Evolutionary conservation across 129 eudicot species (phyloP).

Genomic region (Chrysanthemum makinoi): DNA sequence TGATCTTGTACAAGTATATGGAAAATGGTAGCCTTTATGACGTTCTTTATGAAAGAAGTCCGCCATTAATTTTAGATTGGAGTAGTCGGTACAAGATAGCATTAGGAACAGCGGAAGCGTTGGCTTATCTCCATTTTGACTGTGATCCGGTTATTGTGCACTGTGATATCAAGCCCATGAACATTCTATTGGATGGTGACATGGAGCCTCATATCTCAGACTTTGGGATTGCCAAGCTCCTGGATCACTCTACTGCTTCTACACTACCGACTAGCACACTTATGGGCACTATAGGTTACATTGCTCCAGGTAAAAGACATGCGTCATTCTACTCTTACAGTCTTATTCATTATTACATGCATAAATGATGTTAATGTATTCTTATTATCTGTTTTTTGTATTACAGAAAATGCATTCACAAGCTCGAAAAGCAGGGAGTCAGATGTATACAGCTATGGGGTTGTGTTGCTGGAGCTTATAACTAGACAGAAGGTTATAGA

Average conservation of each 20-base stretch:
- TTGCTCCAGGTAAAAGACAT: slow-evolving; percentile 72
- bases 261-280: slow-evolving; percentile 36
- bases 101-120: slow-evolving; percentile 72
- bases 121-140: slow-evolving; percentile 87
- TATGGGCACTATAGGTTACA: slow-evolving; percentile 78
- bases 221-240: slow-evolving; percentile 86
- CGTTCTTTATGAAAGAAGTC: slow-evolving; percentile 50
- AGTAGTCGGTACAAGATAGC: slow-evolving; percentile 68
- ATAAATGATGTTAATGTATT: not conserved
- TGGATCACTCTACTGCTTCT: slow-evolving; percentile 50
- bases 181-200: slow-evolving; percentile 74
- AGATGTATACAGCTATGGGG: slow-evolving; percentile 90
- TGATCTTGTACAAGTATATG: slow-evolving; percentile 70
- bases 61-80: slow-evolving; percentile 55
- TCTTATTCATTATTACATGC: not conserved
- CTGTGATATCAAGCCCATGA: slow-evolving; percentile 83
- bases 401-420: slow-evolving; percentile 77
- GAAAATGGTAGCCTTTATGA: slow-evolving; percentile 83
- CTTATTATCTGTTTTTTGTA: not conserved
- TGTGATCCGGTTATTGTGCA: slow-evolving; percentile 78
- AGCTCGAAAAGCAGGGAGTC: slow-evolving; percentile 57
- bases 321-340: not conserved
- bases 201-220: slow-evolving; percentile 89
- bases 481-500: slow-evolving; percentile 58
- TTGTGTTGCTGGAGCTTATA: slow-evolving; percentile 75